phyloP scores from a whole-genome alignment of 208 protist genomes.

The Trypanosoma lewisi region DNA sequence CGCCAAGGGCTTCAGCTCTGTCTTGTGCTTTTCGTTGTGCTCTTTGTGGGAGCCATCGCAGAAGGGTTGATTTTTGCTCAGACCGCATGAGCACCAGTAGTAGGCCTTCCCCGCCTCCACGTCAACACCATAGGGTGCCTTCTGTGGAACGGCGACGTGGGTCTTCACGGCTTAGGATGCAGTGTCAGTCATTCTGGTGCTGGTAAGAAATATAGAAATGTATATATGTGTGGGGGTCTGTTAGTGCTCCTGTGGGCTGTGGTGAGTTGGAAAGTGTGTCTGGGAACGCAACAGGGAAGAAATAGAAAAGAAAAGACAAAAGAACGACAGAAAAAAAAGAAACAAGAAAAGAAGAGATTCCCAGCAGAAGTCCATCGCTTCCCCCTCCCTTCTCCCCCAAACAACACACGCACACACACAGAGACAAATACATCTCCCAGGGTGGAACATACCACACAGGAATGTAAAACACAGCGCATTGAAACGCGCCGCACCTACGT shows the following conservation, averaged over 20 bases:
- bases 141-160: constrained; percentile 32
- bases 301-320: constrained; percentile 12
- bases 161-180: constrained; percentile 29
- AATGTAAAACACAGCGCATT: not conserved
- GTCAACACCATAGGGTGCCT: constrained; percentile 28
- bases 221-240: not conserved
- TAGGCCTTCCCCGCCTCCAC: constrained; percentile 47
- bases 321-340: not conserved
- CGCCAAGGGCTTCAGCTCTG: constrained; percentile 29
- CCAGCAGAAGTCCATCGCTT: not conserved
- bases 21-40: constrained; percentile 34
- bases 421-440: too few species aligned
- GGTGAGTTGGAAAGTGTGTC: not conserved
- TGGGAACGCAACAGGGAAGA: constrained; percentile 1
- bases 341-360: not conserved
- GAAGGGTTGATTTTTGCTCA: constrained; percentile 52
- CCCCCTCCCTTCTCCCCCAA: not conserved
- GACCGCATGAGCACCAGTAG: constrained; percentile 49
- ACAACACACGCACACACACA: not conserved
- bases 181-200: constrained; percentile 28
- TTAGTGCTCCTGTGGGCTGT: not conserved
- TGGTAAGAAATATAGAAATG: not conserved
- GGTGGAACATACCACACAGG: too few species aligned
- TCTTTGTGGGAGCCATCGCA: constrained; percentile 43
- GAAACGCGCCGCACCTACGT: not conserved